A percentile compares a stretch with the other conserved stretches of the same genome.
Conservation (phyloP, 2,329 filamentous ascomycete species). For the Colletotrichum salicis region DNA sequence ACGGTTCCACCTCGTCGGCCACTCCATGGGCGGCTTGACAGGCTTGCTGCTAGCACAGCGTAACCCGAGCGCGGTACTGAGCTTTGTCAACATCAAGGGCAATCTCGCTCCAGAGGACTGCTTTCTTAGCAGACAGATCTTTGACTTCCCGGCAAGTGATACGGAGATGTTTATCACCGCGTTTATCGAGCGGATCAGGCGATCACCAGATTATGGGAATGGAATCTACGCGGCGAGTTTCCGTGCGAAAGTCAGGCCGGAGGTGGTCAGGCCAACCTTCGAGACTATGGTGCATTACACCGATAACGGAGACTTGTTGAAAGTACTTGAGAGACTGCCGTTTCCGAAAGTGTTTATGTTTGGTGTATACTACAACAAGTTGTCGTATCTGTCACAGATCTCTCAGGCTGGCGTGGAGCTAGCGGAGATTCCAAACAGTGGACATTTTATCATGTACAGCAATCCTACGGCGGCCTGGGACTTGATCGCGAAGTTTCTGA, state of each 20-base stretch:
- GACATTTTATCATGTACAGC: constrained; percentile 43
- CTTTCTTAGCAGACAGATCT: constrained; percentile 40
- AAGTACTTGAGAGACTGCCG: constrained; percentile 29
- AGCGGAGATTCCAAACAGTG: constrained; percentile 37
- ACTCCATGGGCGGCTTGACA: constrained; percentile 43
- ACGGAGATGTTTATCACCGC: not conserved
- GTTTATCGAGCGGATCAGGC: constrained; percentile 34
- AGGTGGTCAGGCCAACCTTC: constrained; percentile 38
- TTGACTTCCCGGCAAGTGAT: constrained; percentile 20
- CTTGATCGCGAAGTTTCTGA: not conserved
- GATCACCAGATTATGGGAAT: constrained; percentile 26
- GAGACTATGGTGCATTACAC: constrained; percentile 41
- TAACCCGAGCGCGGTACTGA: constrained; percentile 25
- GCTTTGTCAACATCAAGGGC: constrained; percentile 43
- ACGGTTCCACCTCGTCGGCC: constrained; percentile 41
- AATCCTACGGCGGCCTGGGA: constrained; percentile 36
- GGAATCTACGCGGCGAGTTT: constrained; percentile 36
- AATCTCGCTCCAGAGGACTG: constrained; percentile 42
- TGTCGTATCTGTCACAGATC: constrained; percentile 35
- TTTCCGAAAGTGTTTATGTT: constrained; percentile 39
- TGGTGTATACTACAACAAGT: constrained; percentile 31
- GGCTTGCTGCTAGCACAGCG: constrained; percentile 37
- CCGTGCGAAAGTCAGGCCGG: constrained; percentile 31
- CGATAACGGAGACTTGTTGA: constrained; percentile 36
- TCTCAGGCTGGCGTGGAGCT: constrained; percentile 36